These are phyloP conservation scores for Zoysia matrella DNA, from an alignment of 202 grass and related monocot genomes.

Conservation along the genomic window DNA sequence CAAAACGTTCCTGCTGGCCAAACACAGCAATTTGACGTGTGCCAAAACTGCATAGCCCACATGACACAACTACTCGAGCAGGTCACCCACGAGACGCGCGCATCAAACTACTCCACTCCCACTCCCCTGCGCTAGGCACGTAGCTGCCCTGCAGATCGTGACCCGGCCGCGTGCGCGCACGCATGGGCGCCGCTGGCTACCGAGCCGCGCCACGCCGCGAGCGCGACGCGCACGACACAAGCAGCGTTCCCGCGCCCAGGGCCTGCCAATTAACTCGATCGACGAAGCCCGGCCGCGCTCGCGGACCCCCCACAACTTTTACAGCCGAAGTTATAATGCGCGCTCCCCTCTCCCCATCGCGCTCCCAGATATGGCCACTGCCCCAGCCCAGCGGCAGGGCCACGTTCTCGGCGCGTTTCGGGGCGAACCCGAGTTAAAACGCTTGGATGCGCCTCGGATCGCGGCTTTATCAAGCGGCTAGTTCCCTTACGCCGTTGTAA, in stretches of 20 bases:
- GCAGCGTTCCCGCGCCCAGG: not conserved
- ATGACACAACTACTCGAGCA: not conserved
- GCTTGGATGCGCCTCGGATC: not conserved
- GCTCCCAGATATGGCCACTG: conserved; percentile 32
- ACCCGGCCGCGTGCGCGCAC: not conserved
- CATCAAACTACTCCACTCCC: not conserved
- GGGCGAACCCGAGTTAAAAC: conserved; percentile 25
- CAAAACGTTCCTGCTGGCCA: no score
- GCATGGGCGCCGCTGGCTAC: not conserved
- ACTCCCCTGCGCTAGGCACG: not conserved
- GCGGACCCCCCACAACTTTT: conserved; percentile 6
- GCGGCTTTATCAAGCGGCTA: not conserved
- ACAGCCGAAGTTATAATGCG: conserved; percentile 20
- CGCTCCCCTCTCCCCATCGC: not conserved
- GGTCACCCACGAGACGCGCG: not conserved
- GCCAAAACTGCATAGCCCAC: not conserved
- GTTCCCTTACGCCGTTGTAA: not conserved
- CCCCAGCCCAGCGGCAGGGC: conserved; percentile 23
- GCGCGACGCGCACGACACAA: conserved; percentile 40
- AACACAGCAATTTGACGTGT: no score
- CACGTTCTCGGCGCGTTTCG: conserved; percentile 49
- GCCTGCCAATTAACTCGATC: not conserved
- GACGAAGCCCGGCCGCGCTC: not conserved
- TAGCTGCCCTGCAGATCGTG: not conserved
- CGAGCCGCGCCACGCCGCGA: conserved; percentile 3